Percentiles rank a stretch among this genome's conserved stretches.
Evolutionary conservation across 2,329 filamentous ascomycete genomes (phyloP).

Genomic region (Trichoderma sp.): DNA sequence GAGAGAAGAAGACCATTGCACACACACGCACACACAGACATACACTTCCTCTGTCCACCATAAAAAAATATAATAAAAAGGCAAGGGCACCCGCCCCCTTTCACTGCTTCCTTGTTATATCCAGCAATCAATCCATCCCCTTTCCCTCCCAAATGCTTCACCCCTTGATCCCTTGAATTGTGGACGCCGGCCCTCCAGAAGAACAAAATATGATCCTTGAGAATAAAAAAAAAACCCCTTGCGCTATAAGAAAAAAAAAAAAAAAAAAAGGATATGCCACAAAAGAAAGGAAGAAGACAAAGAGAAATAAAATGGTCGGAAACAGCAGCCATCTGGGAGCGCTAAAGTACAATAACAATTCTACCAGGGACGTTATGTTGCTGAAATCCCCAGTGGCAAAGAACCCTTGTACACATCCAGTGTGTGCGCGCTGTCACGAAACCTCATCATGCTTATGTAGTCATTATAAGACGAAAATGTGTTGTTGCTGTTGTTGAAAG

Average conservation of each 20-base stretch:
- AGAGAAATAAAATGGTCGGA: slow-evolving; percentile 29
- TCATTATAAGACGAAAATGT: slow-evolving; percentile 32
- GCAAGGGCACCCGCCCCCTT: slow-evolving; percentile 26
- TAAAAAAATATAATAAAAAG: not conserved
- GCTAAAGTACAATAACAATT: slow-evolving; percentile 38
- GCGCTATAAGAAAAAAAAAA: slow-evolving; percentile 19
- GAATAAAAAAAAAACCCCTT: not conserved
- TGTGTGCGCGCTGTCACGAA: slow-evolving; percentile 29
- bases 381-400: slow-evolving; percentile 31
- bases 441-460: slow-evolving; percentile 38
- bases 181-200: slow-evolving; percentile 30
- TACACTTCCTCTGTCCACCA: slow-evolving; percentile 28
- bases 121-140: slow-evolving; percentile 11
- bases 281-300: not conserved
- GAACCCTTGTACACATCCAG: slow-evolving; percentile 25
- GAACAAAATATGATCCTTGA: slow-evolving; percentile 30
- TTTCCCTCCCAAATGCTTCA: slow-evolving; percentile 27
- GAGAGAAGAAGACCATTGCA: slow-evolving; percentile 31
- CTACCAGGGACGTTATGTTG: slow-evolving; percentile 26
- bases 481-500: not conserved
- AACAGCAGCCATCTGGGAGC: slow-evolving; percentile 29
- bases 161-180: slow-evolving; percentile 28
- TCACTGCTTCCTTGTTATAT: slow-evolving; percentile 28
- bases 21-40: slow-evolving; percentile 22
- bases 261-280: not conserved